These are phyloP conservation scores for Emericellopsis atlantica DNA, from an alignment of 2,329 filamentous ascomycete species.

Conservation along the genomic window DNA sequence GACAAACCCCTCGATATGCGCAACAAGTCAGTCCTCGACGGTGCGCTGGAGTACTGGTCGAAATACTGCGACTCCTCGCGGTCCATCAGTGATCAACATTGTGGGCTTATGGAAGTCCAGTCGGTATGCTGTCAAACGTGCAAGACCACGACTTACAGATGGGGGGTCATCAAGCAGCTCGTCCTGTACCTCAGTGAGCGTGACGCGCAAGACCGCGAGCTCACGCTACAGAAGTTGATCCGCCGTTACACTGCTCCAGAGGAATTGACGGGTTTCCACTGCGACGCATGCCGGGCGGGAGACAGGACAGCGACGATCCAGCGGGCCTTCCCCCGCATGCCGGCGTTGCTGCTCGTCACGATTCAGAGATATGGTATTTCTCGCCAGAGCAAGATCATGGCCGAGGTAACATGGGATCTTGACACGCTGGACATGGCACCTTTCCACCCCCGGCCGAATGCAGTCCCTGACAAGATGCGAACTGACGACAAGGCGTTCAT, in stretches of 20 bases:
- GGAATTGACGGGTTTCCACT: constrained; percentile 43
- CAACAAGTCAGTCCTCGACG: constrained; percentile 27
- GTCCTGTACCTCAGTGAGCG: too few species aligned
- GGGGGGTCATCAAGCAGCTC: too few species aligned
- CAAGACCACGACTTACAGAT: too few species aligned
- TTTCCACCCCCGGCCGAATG: constrained; percentile 20
- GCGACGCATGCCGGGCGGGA: constrained; percentile 55
- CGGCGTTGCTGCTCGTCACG: constrained; percentile 49
- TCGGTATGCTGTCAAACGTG: too few species aligned
- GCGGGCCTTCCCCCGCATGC: constrained; percentile 64
- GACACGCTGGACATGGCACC: constrained; percentile 46
- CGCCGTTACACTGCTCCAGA: too few species aligned
- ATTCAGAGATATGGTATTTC: constrained; percentile 15
- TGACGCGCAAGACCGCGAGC: too few species aligned
- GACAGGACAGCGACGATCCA: constrained; percentile 57
- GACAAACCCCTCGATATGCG: constrained; percentile 14
- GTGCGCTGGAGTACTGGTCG: constrained; percentile 64
- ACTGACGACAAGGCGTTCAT: constrained; percentile 25
- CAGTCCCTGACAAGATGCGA: constrained; percentile 1
- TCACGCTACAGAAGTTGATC: too few species aligned
- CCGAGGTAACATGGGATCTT: constrained; percentile 64
- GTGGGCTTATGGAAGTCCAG: constrained; percentile 61
- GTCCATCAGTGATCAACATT: constrained; percentile 69
- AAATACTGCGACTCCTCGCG: constrained; percentile 56
- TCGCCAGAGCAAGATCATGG: constrained; percentile 51